Evolutionary conservation across 345 rosid species (phyloP).

Genomic region (Corymbia maculata): DNA sequence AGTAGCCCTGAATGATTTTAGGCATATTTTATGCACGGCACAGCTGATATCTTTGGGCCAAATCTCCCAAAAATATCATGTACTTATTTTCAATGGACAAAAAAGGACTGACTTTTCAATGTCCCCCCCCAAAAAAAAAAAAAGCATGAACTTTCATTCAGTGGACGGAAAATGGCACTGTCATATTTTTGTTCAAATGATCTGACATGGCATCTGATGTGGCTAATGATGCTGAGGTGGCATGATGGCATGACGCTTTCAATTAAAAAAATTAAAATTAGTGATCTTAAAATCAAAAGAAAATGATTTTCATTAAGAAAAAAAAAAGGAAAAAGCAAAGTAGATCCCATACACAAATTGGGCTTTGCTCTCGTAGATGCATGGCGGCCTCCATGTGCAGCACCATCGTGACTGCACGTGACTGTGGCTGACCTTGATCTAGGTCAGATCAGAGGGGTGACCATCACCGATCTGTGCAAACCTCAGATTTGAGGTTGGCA

Average conservation of each 20-base stretch:
- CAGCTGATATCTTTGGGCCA: not conserved
- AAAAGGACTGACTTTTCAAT: not conserved
- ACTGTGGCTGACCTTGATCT: not conserved
- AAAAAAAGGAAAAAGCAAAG: not conserved
- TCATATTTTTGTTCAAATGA: not conserved
- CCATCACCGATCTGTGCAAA: not conserved
- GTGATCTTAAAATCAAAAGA: not conserved
- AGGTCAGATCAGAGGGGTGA: not conserved
- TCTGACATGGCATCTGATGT: not conserved
- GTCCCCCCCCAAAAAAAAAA: not conserved
- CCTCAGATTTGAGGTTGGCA: not conserved
- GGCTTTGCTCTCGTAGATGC: not conserved
- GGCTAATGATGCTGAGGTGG: not conserved
- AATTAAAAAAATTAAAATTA: not conserved
- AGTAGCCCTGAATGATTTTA: not conserved
- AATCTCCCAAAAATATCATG: not conserved
- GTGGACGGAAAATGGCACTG: not conserved
- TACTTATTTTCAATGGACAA: not conserved
- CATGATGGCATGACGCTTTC: not conserved
- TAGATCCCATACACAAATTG: not conserved
- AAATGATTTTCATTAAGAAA: not conserved
- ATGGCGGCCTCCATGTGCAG: not conserved
- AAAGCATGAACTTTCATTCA: not conserved
- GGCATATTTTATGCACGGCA: not conserved
- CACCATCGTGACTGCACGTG: accelerated